Conservation (phyloP, 2,329 filamentous ascomycete species). For the Ophiostoma populinum region DNA sequence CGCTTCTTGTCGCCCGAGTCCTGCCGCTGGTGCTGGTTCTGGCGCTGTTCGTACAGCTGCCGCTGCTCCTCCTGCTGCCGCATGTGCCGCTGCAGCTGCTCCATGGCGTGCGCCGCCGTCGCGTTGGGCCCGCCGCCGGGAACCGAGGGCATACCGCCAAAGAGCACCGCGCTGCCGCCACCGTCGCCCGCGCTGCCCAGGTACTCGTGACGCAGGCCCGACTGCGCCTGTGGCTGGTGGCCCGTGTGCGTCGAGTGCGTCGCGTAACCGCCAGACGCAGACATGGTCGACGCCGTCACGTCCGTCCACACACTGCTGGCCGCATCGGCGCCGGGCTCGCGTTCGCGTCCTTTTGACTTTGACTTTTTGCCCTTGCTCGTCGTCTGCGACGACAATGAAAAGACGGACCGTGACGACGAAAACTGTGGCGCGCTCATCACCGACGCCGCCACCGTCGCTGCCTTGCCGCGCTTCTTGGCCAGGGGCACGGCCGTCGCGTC, state of each 20-base stretch:
- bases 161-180: slow-evolving; percentile 2
- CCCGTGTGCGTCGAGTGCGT: background rate
- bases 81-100: slow-evolving; percentile 10
- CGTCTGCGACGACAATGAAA: too few species aligned
- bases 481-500: slow-evolving; percentile 1
- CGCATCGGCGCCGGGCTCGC: slow-evolving; percentile 9
- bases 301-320: slow-evolving; percentile 30
- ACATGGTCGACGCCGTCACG: slow-evolving; percentile 19
- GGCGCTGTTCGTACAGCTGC: slow-evolving; percentile 1
- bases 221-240: slow-evolving; percentile 1
- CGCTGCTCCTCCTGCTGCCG: slow-evolving; percentile 4
- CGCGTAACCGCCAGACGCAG: too few species aligned
- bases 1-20: slow-evolving; percentile 1
- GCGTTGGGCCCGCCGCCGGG: slow-evolving; percentile 6
- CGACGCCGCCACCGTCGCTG: background rate
- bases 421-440: background rate
- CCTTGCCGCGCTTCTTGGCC: background rate
- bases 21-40: background rate
- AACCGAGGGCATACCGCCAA: slow-evolving; percentile 6
- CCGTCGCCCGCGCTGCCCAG: too few species aligned
- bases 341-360: background rate
- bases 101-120: slow-evolving; percentile 11
- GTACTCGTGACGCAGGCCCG: too few species aligned
- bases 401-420: too few species aligned
- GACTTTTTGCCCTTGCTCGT: background rate